Evolutionary conservation across 306 rosid species (phyloP), one percentile per base, ranked within the genome.

Genomic region (Prosopis cineraria): DNA sequence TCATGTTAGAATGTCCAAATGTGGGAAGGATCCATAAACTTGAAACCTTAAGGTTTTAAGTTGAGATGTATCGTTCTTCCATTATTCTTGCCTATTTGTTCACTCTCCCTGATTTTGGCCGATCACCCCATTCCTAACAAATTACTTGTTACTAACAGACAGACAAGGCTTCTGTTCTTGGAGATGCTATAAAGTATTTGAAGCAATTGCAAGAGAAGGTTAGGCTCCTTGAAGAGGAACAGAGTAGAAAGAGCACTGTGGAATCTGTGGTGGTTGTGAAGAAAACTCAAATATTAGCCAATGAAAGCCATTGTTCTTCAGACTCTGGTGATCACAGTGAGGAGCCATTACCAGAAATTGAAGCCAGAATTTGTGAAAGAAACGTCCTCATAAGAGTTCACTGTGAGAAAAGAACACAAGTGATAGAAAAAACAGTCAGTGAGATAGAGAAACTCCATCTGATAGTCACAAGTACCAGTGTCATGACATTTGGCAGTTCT

Each of bases 151-250:
- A 16, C 74, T 50, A 69, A 82, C 72, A 95, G 98, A 95, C 85
- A 92, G 98, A 95, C 83, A 95, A 95, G 88, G 98, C 98, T 84
- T 92, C 98, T 72, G 98, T 95, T 85, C 98, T 95, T 82, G 97
- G 96, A 79, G 98, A 93, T 80, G 90, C 98, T 25, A 91, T 93
- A 7, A 91, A 88, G 84, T 89, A 95, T 88, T 76, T 95, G 90
- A 91, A 95, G 75, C 90, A 95, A 45, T 78, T 95, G 81, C 97
- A 92, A 82, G 98, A 95, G 79, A 86, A 80, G 80, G 93, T 89
- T 84, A 91, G 76, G 73, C 70, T 70, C 43, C 93, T 95, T 40
- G 98, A 95, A 88, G 98, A 95, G 85, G 98, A 94, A 77, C 91
- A 87, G 68, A 84, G 73, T 7, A 83, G 80, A 72, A 86, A 76